A percentile compares a stretch with the other conserved stretches of the same genome.
These are phyloP conservation scores for Colletotrichum sp. DNA, from an alignment of 2,329 filamentous ascomycete species.

Conservation along the genomic window DNA sequence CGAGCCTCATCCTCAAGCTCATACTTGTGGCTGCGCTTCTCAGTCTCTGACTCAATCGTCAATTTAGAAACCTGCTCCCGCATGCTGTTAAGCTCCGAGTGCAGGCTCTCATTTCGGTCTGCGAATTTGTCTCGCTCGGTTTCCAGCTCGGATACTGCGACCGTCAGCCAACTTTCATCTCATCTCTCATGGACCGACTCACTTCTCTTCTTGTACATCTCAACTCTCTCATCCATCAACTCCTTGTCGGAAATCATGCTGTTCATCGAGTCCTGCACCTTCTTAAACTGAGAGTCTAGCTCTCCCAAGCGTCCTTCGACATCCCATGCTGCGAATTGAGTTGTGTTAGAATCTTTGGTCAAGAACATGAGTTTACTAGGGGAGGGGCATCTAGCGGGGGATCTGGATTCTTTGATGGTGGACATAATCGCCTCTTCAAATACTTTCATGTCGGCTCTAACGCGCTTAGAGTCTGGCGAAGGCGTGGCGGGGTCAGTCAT, in stretches of 20 bases:
- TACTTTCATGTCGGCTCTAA: constrained; percentile 23
- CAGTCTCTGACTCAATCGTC: constrained; percentile 45
- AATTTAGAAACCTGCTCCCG: constrained; percentile 41
- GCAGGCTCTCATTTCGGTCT: constrained; percentile 54
- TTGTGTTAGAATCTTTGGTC: constrained; percentile 76
- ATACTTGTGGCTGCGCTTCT: constrained; percentile 49
- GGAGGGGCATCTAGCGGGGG: constrained; percentile 47
- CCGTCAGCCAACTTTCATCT: constrained; percentile 17
- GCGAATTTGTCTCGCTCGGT: constrained; percentile 50
- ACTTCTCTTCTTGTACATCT: constrained; percentile 78
- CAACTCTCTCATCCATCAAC: constrained; percentile 75
- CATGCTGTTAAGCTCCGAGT: constrained; percentile 64
- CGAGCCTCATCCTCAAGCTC: constrained; percentile 60
- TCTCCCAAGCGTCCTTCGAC: constrained; percentile 76
- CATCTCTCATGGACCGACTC: constrained; percentile 33
- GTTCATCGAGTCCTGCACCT: constrained; percentile 75
- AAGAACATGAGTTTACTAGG: constrained; percentile 61
- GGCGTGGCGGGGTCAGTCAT: constrained; percentile 18
- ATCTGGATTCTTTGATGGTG: constrained; percentile 35
- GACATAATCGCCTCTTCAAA: constrained; percentile 31
- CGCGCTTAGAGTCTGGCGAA: constrained; percentile 16
- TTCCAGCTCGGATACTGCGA: constrained; percentile 54
- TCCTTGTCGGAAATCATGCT: constrained; percentile 71
- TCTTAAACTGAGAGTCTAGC: constrained; percentile 76
- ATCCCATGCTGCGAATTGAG: constrained; percentile 74